Conservation (phyloP, 257 asterid genomes). For the Scutellaria minor region DNA sequence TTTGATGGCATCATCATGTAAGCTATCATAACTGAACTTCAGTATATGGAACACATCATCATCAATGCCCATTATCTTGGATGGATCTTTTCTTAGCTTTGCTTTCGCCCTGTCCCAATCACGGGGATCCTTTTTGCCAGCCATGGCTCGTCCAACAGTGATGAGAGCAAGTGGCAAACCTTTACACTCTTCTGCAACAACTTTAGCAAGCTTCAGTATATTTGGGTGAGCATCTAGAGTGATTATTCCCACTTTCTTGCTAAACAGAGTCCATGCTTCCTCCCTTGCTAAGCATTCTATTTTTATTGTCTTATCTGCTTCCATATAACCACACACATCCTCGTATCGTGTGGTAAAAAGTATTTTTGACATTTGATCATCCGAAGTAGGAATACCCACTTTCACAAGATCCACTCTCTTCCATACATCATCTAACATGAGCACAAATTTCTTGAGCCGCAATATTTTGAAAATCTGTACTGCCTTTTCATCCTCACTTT, state of each 20-base stretch:
- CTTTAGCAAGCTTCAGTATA: slow-evolving; percentile 31
- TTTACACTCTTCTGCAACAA: slow-evolving; percentile 35
- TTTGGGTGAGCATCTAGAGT: slow-evolving; percentile 32
- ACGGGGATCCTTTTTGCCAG: slow-evolving; percentile 30
- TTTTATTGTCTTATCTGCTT: slow-evolving; percentile 28
- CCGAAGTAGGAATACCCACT: slow-evolving; percentile 36
- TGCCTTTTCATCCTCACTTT: slow-evolving; percentile 40
- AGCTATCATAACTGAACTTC: slow-evolving; percentile 34
- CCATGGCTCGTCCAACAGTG: slow-evolving; percentile 39
- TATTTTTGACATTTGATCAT: slow-evolving; percentile 32
- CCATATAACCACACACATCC: slow-evolving; percentile 33
- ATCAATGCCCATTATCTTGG: slow-evolving; percentile 32
- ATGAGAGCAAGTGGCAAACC: slow-evolving; percentile 40
- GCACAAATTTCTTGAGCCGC: slow-evolving; percentile 32
- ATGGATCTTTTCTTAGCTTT: slow-evolving; percentile 34
- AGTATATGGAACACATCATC: slow-evolving; percentile 34
- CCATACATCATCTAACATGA: slow-evolving; percentile 37
- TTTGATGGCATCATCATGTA: slow-evolving; percentile 21
- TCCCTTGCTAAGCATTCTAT: slow-evolving; percentile 34
- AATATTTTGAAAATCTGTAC: slow-evolving; percentile 32
- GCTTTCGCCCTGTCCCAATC: slow-evolving; percentile 39
- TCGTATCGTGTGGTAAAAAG: slow-evolving; percentile 32
- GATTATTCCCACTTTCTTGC: slow-evolving; percentile 32
- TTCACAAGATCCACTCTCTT: slow-evolving; percentile 35
- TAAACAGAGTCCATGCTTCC: slow-evolving; percentile 35